These are phyloP conservation scores for Chaetomiaceae sp. DNA, from an alignment of 2,329 filamentous ascomycete genomes.

Conservation along the genomic window DNA sequence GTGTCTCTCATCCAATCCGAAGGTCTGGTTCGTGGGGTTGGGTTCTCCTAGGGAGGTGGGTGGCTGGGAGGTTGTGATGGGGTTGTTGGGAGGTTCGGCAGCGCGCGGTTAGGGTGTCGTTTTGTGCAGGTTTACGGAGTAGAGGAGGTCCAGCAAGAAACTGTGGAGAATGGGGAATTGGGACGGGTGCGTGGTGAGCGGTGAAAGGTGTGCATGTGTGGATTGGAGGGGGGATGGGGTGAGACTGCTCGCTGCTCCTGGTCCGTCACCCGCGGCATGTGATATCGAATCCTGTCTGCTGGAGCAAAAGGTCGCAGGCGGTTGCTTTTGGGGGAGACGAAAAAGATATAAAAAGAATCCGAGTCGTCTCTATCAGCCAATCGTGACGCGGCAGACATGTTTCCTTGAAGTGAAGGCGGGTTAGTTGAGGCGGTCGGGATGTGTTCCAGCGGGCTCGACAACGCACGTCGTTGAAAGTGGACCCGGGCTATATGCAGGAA, in stretches of 20 bases:
- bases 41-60: too few relatives aligned
- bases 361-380: not conserved
- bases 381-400: not conserved
- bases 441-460: slow-evolving; percentile 1
- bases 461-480: slow-evolving; percentile 20
- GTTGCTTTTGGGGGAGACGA: not conserved
- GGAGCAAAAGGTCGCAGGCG: not conserved
- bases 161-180: too few relatives aligned
- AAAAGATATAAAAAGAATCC: slow-evolving; percentile 8
- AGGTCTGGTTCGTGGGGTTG: too few relatives aligned
- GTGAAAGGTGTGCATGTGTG: too few relatives aligned
- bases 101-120: too few relatives aligned
- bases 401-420: not conserved
- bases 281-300: not conserved
- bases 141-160: too few relatives aligned
- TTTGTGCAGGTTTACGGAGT: too few relatives aligned
- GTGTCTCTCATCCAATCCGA: too few relatives aligned
- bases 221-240: too few relatives aligned
- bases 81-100: too few relatives aligned
- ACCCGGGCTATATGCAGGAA: slow-evolving; percentile 22
- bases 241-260: not conserved
- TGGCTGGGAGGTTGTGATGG: too few relatives aligned
- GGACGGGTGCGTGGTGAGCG: too few relatives aligned
- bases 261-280: not conserved
- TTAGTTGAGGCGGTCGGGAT: not conserved